Evolutionary conservation across 2,329 filamentous ascomycete species (phyloP).

Genomic region (Paradendryphiella salina): DNA sequence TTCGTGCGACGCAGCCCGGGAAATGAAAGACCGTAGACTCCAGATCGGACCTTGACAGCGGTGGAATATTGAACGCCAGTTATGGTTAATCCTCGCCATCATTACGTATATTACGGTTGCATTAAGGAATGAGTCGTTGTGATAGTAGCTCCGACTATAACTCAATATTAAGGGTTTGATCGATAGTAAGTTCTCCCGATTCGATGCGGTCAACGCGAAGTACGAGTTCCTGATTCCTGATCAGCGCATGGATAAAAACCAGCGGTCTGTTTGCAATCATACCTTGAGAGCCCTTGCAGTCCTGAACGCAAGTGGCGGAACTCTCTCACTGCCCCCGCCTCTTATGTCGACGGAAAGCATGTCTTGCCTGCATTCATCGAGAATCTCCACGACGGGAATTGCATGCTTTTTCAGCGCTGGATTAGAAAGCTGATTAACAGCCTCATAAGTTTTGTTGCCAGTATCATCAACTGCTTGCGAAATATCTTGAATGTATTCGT

Average conservation of each 20-base stretch:
- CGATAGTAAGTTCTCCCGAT: constrained; percentile 44
- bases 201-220: constrained; percentile 49
- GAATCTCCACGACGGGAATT: constrained; percentile 56
- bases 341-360: constrained; percentile 65
- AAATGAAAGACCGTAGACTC: not conserved
- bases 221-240: constrained; percentile 43
- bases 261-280: not conserved
- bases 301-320: constrained; percentile 85
- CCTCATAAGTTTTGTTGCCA: constrained; percentile 63
- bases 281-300: constrained; percentile 80
- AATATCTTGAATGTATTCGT: constrained; percentile 71
- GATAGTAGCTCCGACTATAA: constrained; percentile 22
- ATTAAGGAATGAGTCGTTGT: constrained; percentile 2
- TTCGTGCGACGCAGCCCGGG: not conserved
- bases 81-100: constrained; percentile 13
- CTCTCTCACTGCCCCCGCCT: constrained; percentile 63
- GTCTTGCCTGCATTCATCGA: constrained; percentile 66
- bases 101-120: not conserved
- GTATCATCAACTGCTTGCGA: constrained; percentile 71
- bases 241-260: constrained; percentile 15
- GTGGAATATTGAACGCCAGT: constrained; percentile 17
- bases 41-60: not conserved
- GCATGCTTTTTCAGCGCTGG: constrained; percentile 57
- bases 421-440: constrained; percentile 53
- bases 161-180: constrained; percentile 39